phyloP scores from a whole-genome alignment of 371 early-diverging fungal genomes.

The Zychaea mexicana region DNA sequence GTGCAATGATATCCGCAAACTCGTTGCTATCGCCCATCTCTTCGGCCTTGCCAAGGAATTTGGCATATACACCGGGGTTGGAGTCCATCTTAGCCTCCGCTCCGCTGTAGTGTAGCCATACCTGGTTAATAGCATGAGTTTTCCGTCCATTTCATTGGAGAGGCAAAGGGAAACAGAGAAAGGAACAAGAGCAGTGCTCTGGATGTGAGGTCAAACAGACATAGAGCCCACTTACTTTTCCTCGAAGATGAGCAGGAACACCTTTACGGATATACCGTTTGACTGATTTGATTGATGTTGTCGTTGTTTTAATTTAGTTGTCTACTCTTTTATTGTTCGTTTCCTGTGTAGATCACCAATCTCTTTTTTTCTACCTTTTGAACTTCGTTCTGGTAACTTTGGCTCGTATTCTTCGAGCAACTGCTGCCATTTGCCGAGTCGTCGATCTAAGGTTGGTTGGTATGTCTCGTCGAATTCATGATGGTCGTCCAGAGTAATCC shows the following conservation, averaged over 20 bases:
- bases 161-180: constrained; percentile 72
- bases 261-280: constrained; percentile 80
- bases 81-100: constrained; percentile 62
- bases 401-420: constrained; percentile 52
- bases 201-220: too few species aligned
- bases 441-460: constrained; percentile 51
- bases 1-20: constrained; percentile 68
- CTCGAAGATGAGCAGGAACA: constrained; percentile 68
- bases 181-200: too few species aligned
- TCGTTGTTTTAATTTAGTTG: not conserved
- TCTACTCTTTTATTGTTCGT: not conserved
- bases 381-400: constrained; percentile 46
- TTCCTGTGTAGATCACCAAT: not conserved
- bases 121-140: constrained; percentile 26
- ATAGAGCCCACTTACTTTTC: constrained; percentile 60
- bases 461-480: constrained; percentile 51
- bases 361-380: constrained; percentile 41
- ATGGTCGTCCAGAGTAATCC: constrained; percentile 51
- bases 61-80: constrained; percentile 61
- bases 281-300: constrained; percentile 32
- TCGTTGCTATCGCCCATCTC: constrained; percentile 52
- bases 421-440: constrained; percentile 54
- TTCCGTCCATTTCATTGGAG: constrained; percentile 59
- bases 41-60: constrained; percentile 53
- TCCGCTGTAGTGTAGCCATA: constrained; percentile 81